A percentile compares a stretch with the other conserved stretches of the same genome.
Conservation (phyloP, 441 rosid species). For the Pelargonium australe region DNA sequence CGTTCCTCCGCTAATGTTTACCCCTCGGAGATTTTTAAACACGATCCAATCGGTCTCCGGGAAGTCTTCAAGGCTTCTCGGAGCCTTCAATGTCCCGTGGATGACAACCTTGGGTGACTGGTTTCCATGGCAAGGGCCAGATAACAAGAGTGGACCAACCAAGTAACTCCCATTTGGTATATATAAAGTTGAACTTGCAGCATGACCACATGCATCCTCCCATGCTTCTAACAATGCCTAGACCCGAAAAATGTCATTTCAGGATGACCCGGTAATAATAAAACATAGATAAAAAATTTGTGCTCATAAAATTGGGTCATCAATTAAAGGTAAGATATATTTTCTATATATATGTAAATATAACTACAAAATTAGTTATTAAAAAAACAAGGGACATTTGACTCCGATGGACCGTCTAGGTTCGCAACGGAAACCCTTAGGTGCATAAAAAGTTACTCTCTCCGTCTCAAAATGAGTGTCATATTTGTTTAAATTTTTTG, state of each 20-base stretch:
- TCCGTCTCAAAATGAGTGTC: no score
- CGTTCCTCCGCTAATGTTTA: slow-evolving; percentile 24
- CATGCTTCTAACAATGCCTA: slow-evolving; percentile 49
- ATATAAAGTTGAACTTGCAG: slow-evolving; percentile 29
- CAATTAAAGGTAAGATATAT: no score
- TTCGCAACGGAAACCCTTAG: no score
- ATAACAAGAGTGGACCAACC: slow-evolving; percentile 32
- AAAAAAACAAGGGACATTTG: no score
- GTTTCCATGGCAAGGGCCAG: slow-evolving; percentile 41
- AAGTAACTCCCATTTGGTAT: slow-evolving; percentile 35
- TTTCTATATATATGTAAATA: no score
- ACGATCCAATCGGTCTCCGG: slow-evolving; percentile 31
- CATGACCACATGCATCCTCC: slow-evolving; percentile 42
- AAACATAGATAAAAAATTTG: no score
- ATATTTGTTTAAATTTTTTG: no score
- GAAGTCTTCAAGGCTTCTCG: slow-evolving; percentile 21
- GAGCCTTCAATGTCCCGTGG: slow-evolving; percentile 39
- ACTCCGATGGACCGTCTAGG: no score
- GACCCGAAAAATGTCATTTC: neutral
- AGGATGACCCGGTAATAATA: no score
- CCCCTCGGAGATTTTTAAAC: slow-evolving; percentile 27
- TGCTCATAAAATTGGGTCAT: no score
- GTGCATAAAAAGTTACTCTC: no score
- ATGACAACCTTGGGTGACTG: slow-evolving; percentile 31
- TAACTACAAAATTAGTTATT: no score